These are phyloP conservation scores for Ogataea neopini DNA, from an alignment of 805 yeast species.

Conservation along the genomic window DNA sequence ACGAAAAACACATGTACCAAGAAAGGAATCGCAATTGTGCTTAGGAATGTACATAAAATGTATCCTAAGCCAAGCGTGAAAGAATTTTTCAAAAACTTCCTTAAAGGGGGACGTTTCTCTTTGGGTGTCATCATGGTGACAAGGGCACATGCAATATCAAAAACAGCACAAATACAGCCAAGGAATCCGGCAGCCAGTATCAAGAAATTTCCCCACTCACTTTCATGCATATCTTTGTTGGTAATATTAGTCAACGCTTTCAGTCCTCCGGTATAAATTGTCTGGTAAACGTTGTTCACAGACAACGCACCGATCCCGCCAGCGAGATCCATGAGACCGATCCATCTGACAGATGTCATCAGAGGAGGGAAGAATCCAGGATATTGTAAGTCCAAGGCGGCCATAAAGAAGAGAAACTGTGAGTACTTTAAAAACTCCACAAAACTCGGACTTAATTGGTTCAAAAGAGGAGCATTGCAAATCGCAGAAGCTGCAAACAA, in stretches of 20 bases:
- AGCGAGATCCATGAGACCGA: conserved; percentile 44
- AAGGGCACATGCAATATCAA: conserved; percentile 7
- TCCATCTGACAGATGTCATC: conserved; percentile 53
- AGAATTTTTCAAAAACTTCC: conserved; percentile 25
- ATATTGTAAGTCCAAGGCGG: conserved; percentile 53
- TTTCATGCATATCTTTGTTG: conserved; percentile 8
- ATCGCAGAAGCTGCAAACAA: conserved; percentile 55
- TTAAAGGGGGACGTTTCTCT: conserved; percentile 10
- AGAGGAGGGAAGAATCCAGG: conserved; percentile 67
- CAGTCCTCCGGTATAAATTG: conserved; percentile 44
- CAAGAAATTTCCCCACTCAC: conserved; percentile 46
- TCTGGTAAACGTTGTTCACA: conserved; percentile 42
- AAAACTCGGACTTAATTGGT: conserved; percentile 56
- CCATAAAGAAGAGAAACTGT: conserved; percentile 60
- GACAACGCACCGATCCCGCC: conserved; percentile 11
- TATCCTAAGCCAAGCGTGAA: conserved; percentile 37
- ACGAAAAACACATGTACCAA: conserved; percentile 39
- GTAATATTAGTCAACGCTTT: conserved; percentile 38
- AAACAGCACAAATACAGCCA: conserved; percentile 24
- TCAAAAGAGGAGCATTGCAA: conserved; percentile 56
- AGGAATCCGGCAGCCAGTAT: conserved; percentile 34
- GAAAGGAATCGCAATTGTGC: conserved; percentile 44
- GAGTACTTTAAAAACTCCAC: conserved; percentile 51
- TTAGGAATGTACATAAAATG: conserved; percentile 34
- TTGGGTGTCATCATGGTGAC: conserved; percentile 13